Evolutionary conservation across 768 basidiomycete genomes (phyloP).

Genomic region (Mycena albidolilacea): DNA sequence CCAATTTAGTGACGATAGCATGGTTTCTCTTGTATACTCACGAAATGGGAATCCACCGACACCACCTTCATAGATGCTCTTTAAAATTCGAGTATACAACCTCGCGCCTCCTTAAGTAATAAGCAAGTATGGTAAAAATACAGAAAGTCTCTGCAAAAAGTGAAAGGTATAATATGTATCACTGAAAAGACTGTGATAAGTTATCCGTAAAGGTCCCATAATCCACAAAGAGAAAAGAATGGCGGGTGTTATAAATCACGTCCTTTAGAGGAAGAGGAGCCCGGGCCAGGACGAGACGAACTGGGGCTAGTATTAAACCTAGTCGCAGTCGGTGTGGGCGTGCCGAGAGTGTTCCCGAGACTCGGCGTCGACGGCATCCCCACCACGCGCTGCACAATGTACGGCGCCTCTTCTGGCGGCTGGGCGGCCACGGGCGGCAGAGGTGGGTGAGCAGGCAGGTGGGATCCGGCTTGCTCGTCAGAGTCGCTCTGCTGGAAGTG

Average conservation of each 20-base stretch:
- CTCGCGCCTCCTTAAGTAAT: no score
- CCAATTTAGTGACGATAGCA: conserved; percentile 21
- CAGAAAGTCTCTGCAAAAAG: neutral
- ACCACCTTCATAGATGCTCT: no score
- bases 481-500: conserved; percentile 63
- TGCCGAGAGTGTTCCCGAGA: neutral
- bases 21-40: neutral
- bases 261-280: conserved; percentile 5
- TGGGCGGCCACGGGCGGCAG: conserved; percentile 58
- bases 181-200: conserved; percentile 19
- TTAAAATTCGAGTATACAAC: no score
- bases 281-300: conserved; percentile 10
- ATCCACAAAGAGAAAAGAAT: conserved; percentile 3
- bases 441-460: conserved; percentile 53
- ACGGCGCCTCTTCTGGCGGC: conserved; percentile 27
- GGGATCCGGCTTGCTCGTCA: conserved; percentile 44
- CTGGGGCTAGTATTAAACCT: conserved; percentile 24
- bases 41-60: neutral
- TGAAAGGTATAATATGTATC: neutral
- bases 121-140: conserved; percentile 16
- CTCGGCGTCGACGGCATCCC: conserved; percentile 32
- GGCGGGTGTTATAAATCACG: conserved; percentile 17
- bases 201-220: conserved; percentile 14
- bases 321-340: conserved; percentile 33
- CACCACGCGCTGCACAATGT: conserved; percentile 37